Evolutionary conservation across 805 yeast genomes (phyloP).

Genomic region (Saturnispora halmiae): DNA sequence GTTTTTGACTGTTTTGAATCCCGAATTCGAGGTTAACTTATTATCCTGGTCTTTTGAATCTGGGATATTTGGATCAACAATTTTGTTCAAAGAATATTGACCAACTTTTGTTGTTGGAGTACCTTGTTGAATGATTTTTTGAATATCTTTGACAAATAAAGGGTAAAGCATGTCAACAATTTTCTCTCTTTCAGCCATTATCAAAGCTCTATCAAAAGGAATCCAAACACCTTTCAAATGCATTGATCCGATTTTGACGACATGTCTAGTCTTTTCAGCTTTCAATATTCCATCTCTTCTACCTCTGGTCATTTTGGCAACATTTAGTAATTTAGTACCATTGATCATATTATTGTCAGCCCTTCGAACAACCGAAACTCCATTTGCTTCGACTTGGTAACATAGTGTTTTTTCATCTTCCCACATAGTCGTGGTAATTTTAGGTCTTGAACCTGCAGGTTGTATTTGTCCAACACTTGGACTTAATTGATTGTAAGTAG

Average conservation of each 20-base stretch:
- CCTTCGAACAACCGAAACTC: conserved; percentile 56
- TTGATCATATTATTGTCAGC: conserved; percentile 68
- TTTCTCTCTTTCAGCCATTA: conserved; percentile 61
- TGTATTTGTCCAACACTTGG: conserved; percentile 32
- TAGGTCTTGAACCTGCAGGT: conserved; percentile 39
- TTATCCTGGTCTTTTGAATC: background rate
- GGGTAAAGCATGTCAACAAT: conserved; percentile 52
- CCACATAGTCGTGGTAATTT: conserved; percentile 69
- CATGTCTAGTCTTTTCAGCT: conserved; percentile 57
- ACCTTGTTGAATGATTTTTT: conserved; percentile 34
- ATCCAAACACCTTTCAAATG: conserved; percentile 71
- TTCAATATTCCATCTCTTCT: conserved; percentile 63
- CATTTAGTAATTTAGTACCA: conserved; percentile 60
- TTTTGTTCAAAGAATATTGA: conserved; percentile 13
- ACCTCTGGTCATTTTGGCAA: conserved; percentile 67
- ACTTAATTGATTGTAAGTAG: conserved; percentile 17
- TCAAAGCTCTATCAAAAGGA: conserved; percentile 61
- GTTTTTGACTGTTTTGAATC: no score
- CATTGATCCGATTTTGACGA: conserved; percentile 69
- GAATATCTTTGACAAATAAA: conserved; percentile 57
- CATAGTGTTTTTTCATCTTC: conserved; percentile 66
- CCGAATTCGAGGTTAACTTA: background rate
- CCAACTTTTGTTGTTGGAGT: conserved; percentile 26
- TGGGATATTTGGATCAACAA: background rate
- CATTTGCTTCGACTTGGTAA: conserved; percentile 64